Evolutionary conservation across 192 early-diverging fungal species (phyloP).

Genomic region (Backusella morwellensis): DNA sequence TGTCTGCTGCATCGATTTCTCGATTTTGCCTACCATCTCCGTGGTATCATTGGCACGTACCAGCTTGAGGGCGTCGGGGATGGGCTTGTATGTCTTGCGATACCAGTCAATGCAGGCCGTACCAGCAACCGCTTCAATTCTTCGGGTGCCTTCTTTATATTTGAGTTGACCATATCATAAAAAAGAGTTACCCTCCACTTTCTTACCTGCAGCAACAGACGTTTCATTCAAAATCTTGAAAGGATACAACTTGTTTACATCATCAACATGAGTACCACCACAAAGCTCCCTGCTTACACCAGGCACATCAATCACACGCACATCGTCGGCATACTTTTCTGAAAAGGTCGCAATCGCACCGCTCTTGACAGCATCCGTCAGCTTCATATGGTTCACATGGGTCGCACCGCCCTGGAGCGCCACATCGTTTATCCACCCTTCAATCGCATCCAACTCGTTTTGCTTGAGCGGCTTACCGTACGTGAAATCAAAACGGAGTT

Average conservation of each 20-base stretch:
- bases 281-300: constrained; percentile 53
- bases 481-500: constrained; percentile 60
- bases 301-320: constrained; percentile 55
- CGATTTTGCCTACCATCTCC: constrained; percentile 42
- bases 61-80: constrained; percentile 36
- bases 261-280: constrained; percentile 57
- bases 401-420: constrained; percentile 37
- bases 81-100: constrained; percentile 42
- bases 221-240: constrained; percentile 54
- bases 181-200: not conserved
- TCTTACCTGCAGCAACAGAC: constrained; percentile 56
- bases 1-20: constrained; percentile 39
- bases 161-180: too few species aligned
- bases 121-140: constrained; percentile 61
- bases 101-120: constrained; percentile 39
- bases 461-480: constrained; percentile 44
- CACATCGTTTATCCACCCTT: constrained; percentile 50
- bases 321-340: constrained; percentile 55
- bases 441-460: constrained; percentile 44
- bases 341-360: constrained; percentile 54
- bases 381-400: constrained; percentile 35
- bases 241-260: constrained; percentile 45
- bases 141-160: constrained; percentile 41
- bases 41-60: constrained; percentile 36
- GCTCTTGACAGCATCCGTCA: constrained; percentile 45